Conservation (phyloP, 2,329 filamentous ascomycete species). For the Hymenoscyphus scutula region DNA sequence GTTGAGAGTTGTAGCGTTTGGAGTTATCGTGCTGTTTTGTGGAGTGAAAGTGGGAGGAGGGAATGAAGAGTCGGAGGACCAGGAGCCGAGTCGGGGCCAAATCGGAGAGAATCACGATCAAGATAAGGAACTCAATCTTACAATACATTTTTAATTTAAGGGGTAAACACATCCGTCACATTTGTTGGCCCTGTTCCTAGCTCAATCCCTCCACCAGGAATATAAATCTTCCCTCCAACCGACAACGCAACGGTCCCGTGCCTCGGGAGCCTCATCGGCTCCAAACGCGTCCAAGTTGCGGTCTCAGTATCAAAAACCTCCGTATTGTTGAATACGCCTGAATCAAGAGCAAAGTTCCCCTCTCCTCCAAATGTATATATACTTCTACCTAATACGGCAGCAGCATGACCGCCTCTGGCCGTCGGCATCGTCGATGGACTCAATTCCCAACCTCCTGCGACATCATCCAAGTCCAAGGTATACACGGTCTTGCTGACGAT, state of each 20-base stretch:
- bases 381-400: conserved; percentile 29
- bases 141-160: too few species aligned
- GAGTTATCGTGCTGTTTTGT: too few species aligned
- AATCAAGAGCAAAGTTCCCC: conserved; percentile 30
- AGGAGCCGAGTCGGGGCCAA: too few species aligned
- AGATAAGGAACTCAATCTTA: too few species aligned
- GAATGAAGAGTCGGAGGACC: too few species aligned
- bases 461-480: conserved; percentile 34
- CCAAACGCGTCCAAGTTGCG: conserved; percentile 29
- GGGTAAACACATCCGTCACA: background rate
- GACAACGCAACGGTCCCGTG: conserved; percentile 38
- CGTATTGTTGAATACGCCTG: conserved; percentile 35
- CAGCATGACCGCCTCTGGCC: conserved; percentile 37
- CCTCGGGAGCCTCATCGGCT: conserved; percentile 36
- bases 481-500: conserved; percentile 38
- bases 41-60: too few species aligned
- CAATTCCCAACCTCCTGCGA: conserved; percentile 28
- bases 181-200: background rate
- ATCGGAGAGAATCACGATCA: too few species aligned
- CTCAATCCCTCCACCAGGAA: conserved; percentile 38
- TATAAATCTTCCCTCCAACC: conserved; percentile 33
- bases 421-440: conserved; percentile 37
- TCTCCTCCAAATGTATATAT: conserved; percentile 42
- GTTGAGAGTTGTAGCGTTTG: too few species aligned
- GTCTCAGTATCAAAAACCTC: conserved; percentile 35